These are phyloP conservation scores for Curvularia verruculosa DNA, from an alignment of 2,329 filamentous ascomycete species.

Conservation along the genomic window DNA sequence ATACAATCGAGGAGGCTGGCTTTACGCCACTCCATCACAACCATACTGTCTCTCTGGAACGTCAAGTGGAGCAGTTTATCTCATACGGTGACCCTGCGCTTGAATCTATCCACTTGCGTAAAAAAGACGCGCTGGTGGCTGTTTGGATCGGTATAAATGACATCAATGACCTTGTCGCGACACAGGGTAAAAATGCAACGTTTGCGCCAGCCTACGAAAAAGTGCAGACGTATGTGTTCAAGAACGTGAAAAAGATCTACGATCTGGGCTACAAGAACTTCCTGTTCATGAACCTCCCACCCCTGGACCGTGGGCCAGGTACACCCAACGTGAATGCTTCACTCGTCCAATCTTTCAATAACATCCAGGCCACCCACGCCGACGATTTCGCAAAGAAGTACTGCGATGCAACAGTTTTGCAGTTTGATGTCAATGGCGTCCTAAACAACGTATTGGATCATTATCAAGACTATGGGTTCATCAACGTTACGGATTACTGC, in stretches of 20 bases:
- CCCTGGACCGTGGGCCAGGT: slow-evolving; percentile 53
- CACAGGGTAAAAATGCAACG: slow-evolving; percentile 46
- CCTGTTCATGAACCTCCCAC: slow-evolving; percentile 60
- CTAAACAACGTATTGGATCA: slow-evolving; percentile 54
- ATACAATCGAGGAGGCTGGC: slow-evolving; percentile 51
- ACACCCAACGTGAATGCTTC: slow-evolving; percentile 54
- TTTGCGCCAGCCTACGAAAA: slow-evolving; percentile 56
- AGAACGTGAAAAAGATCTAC: slow-evolving; percentile 51
- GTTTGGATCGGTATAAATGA: slow-evolving; percentile 66
- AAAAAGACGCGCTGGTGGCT: slow-evolving; percentile 53
- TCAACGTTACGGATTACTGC: slow-evolving; percentile 56
- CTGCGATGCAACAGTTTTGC: slow-evolving; percentile 45
- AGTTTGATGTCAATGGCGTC: slow-evolving; percentile 55
- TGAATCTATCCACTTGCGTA: slow-evolving; percentile 33
- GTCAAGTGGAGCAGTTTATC: slow-evolving; percentile 59
- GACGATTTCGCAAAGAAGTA: slow-evolving; percentile 43
- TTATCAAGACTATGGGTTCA: slow-evolving; percentile 51
- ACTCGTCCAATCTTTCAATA: slow-evolving; percentile 56
- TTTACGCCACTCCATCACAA: slow-evolving; percentile 58
- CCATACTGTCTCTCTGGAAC: slow-evolving; percentile 57
- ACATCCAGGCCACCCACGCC: slow-evolving; percentile 46
- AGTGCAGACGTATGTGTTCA: slow-evolving; percentile 52
- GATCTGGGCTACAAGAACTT: slow-evolving; percentile 54
- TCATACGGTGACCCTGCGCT: slow-evolving; percentile 54
- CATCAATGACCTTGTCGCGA: slow-evolving; percentile 57